Conservation (phyloP, 2,329 filamentous ascomycete species). For the Fusarium mundagurra region DNA sequence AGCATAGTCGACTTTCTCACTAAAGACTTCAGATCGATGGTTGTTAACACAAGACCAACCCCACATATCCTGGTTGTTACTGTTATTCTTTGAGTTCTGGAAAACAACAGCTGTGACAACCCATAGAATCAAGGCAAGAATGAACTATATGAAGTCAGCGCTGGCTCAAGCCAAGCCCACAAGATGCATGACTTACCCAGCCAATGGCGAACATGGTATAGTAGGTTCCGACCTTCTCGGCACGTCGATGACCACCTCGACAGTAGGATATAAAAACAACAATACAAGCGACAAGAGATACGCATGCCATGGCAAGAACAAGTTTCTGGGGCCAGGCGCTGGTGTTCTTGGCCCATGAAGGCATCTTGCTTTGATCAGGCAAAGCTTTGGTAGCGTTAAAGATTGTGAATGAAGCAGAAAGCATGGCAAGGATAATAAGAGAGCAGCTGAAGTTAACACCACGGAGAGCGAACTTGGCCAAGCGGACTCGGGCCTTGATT, state of each 20-base stretch:
- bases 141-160: slow-evolving; percentile 63
- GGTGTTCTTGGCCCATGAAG: slow-evolving; percentile 84
- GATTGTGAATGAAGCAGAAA: slow-evolving; percentile 87
- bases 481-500: slow-evolving; percentile 88
- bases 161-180: background rate
- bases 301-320: slow-evolving; percentile 78
- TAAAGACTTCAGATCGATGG: slow-evolving; percentile 78
- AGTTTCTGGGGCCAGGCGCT: slow-evolving; percentile 90
- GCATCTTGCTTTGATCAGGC: slow-evolving; percentile 79
- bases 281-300: slow-evolving; percentile 84
- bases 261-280: slow-evolving; percentile 87
- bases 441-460: slow-evolving; percentile 97
- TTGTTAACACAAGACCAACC: slow-evolving; percentile 98
- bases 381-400: slow-evolving; percentile 88
- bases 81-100: slow-evolving; percentile 77
- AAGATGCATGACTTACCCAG: slow-evolving; percentile 60
- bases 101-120: slow-evolving; percentile 84
- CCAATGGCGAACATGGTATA: slow-evolving; percentile 93
- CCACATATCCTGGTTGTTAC: slow-evolving; percentile 89
- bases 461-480: slow-evolving; percentile 95
- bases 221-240: slow-evolving; percentile 93
- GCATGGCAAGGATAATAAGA: slow-evolving; percentile 90
- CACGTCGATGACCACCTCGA: slow-evolving; percentile 85
- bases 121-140: slow-evolving; percentile 94
- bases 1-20: slow-evolving; percentile 84